Evolutionary conservation across 2,329 filamentous ascomycete species (phyloP).

Genomic region (Penicillium sumatraense): DNA sequence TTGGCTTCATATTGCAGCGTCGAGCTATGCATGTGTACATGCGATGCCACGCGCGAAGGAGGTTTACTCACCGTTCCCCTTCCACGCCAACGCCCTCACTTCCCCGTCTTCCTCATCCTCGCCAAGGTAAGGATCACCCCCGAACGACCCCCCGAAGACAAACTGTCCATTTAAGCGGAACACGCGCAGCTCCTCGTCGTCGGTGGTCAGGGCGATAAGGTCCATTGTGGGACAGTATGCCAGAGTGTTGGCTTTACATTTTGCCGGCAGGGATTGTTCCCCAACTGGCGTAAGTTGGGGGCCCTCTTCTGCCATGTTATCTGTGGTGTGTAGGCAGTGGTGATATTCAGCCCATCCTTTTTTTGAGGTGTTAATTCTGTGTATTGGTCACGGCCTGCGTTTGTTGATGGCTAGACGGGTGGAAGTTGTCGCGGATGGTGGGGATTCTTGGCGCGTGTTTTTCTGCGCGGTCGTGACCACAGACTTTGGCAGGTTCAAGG

Average conservation of each 20-base stretch:
- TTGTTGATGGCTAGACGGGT: slow-evolving; percentile 17
- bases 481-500: too few species aligned
- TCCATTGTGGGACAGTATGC: slow-evolving; percentile 85
- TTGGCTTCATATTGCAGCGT: background rate
- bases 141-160: slow-evolving; percentile 59
- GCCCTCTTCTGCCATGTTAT: slow-evolving; percentile 29
- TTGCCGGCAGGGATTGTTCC: slow-evolving; percentile 46
- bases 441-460: slow-evolving; percentile 29
- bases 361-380: background rate
- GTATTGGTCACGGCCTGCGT: slow-evolving; percentile 2
- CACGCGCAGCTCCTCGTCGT: slow-evolving; percentile 71
- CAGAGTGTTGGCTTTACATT: slow-evolving; percentile 56
- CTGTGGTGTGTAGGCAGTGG: background rate
- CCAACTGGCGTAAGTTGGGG: slow-evolving; percentile 45
- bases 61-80: slow-evolving; percentile 64
- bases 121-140: slow-evolving; percentile 44
- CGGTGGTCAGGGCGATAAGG: slow-evolving; percentile 73
- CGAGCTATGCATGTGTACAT: background rate
- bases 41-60: background rate
- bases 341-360: slow-evolving; percentile 31
- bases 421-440: slow-evolving; percentile 17
- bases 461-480: slow-evolving; percentile 7
- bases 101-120: slow-evolving; percentile 47
- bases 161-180: slow-evolving; percentile 78
- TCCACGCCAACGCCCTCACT: slow-evolving; percentile 63